Evolutionary conservation across 1,139 yeast species (phyloP).

Genomic region (Torulaspora globosa): DNA sequence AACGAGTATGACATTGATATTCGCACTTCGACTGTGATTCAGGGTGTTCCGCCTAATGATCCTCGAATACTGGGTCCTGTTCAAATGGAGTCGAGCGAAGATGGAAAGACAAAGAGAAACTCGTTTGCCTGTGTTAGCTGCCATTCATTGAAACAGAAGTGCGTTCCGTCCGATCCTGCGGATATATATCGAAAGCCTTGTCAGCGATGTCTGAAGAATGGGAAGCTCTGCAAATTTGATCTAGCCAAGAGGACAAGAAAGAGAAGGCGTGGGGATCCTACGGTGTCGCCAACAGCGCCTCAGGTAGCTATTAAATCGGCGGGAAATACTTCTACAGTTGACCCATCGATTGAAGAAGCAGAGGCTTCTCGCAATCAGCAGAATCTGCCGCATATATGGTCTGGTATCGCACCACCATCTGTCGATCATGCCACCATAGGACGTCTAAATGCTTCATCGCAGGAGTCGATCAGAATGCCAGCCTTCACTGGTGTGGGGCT

Average conservation of each 20-base stretch:
- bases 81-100: constrained; percentile 22
- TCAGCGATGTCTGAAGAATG: constrained; percentile 63
- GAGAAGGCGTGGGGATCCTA: constrained; percentile 32
- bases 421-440: background rate
- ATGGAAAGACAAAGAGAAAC: constrained; percentile 30
- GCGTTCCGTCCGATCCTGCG: constrained; percentile 64
- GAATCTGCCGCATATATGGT: constrained; percentile 12
- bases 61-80: constrained; percentile 26
- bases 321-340: constrained; percentile 6
- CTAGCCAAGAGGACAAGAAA: constrained; percentile 56
- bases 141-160: constrained; percentile 74
- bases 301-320: constrained; percentile 12
- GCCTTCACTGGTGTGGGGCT: background rate
- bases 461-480: background rate
- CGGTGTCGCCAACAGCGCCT: constrained; percentile 11
- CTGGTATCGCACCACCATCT: constrained; percentile 2
- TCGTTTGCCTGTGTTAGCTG: constrained; percentile 75
- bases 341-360: constrained; percentile 1
- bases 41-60: constrained; percentile 29
- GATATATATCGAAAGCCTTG: constrained; percentile 62
- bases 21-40: constrained; percentile 17
- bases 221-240: constrained; percentile 64
- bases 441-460: constrained; percentile 3
- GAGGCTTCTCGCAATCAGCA: constrained; percentile 11
- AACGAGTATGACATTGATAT: constrained; percentile 5